Evolutionary conservation across 208 protist genomes (phyloP), one percentile per base, ranked within the genome.

Genomic region (Leishmania tarentolae): DNA sequence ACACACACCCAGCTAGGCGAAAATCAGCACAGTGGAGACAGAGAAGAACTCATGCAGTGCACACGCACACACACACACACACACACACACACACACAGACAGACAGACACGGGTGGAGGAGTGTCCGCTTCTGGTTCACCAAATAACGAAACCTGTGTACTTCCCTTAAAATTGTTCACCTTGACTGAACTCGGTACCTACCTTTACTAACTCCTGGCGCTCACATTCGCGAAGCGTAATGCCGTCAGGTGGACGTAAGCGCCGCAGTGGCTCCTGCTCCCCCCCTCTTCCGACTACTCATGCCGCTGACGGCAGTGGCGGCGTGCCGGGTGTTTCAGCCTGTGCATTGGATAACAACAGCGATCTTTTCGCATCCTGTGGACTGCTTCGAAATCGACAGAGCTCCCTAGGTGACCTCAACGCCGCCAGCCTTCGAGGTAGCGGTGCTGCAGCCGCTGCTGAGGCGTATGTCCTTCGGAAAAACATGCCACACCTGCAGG

Each of bases 401-500:
- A n/a, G 28, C 17, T 56, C 31, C 11, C 0, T 28, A 3, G 15
- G 40, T n/a, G 21, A 46, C 40, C 47, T 56, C 3, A 50, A 40
- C 46, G 24, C 37, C 15, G 21, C 37, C 24, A 11, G 52, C 0
- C 15, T 35, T 57, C 28, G 42, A 9, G 52, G 31, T 44, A 50
- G 31, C 37, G 50, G 47, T 5, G 70, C 37, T 9, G 47, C 46
- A 50, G 56, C 59, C 40, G 47, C 59, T 42, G 13, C 47, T 17
- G 56, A 46, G 46, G 17, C n/a, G 31, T 61, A 61, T 59, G 46
- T 80, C 28, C 57, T 80, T 59, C 78, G 53, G 28, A 75, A 83
- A 71, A 87, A 68, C 74, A 44, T 79, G 3, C 8, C 75, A 59
- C 85, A 84, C 56, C 74, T 92, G 75, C 88, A 87, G 71, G 81